A percentile compares a stretch with the other conserved stretches of the same genome.
Conservation (phyloP, 2,329 filamentous ascomycete genomes). For the Alternaria longipes region DNA sequence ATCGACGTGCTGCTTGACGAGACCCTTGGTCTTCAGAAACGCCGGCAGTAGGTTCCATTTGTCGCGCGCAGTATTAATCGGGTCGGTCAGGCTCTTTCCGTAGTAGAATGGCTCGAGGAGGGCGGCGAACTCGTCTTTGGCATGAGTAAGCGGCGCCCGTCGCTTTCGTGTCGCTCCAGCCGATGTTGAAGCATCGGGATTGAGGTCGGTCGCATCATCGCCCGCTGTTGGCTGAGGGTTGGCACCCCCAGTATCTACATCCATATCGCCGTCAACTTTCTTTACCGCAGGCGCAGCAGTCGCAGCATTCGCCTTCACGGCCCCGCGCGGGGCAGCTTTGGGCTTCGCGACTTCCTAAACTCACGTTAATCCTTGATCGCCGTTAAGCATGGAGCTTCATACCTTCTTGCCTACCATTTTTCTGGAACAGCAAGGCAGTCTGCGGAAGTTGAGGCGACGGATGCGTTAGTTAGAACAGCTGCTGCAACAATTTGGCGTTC, state of each 20-base stretch:
- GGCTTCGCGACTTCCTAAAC: slow-evolving; percentile 40
- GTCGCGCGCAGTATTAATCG: slow-evolving; percentile 77
- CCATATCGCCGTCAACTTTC: slow-evolving; percentile 24
- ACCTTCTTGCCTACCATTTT: slow-evolving; percentile 48
- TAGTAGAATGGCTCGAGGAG: slow-evolving; percentile 76
- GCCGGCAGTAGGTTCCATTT: slow-evolving; percentile 97
- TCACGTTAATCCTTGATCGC: slow-evolving; percentile 16
- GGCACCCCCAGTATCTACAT: slow-evolving; percentile 17
- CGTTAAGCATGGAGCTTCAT: background rate
- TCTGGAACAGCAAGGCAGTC: slow-evolving; percentile 22
- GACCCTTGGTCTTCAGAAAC: slow-evolving; percentile 96
- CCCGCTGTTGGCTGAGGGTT: slow-evolving; percentile 15
- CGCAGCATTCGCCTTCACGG: slow-evolving; percentile 34
- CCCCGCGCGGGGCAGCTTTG: slow-evolving; percentile 46
- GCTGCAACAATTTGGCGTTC: slow-evolving; percentile 42
- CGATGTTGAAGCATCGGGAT: slow-evolving; percentile 30
- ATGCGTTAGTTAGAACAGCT: slow-evolving; percentile 17
- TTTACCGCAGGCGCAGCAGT: slow-evolving; percentile 21
- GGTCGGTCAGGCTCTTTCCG: slow-evolving; percentile 72
- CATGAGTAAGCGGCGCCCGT: slow-evolving; percentile 39
- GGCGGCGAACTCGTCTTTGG: slow-evolving; percentile 66
- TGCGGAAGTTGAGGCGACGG: slow-evolving; percentile 21
- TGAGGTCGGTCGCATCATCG: slow-evolving; percentile 24
- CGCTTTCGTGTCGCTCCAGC: slow-evolving; percentile 41
- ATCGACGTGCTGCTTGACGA: slow-evolving; percentile 98